These are phyloP conservation scores for Acanthochlamys bracteata DNA, from an alignment of 106 monocot genomes.

Conservation along the genomic window DNA sequence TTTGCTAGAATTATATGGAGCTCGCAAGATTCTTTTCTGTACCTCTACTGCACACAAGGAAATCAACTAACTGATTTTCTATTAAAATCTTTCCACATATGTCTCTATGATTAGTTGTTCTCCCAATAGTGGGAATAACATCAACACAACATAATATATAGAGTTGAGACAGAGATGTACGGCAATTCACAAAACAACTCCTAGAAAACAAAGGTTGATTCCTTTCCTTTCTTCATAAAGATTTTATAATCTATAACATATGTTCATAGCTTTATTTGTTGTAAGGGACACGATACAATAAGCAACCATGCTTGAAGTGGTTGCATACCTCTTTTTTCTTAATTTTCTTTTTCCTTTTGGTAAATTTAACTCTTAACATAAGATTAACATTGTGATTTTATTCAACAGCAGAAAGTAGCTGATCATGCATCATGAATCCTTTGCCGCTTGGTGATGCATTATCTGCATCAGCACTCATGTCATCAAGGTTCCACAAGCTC, in stretches of 20 bases:
- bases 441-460: not conserved
- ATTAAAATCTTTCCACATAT: not conserved
- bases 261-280: not conserved
- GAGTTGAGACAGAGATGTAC: not conserved
- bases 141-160: not conserved
- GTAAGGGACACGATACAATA: not conserved
- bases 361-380: not conserved
- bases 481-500: constrained; percentile 46
- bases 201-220: not conserved
- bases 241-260: not conserved
- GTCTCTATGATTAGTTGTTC: not conserved
- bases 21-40: not conserved
- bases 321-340: too few relatives aligned
- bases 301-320: constrained; percentile 2
- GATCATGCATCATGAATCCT: constrained; percentile 8
- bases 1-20: not conserved
- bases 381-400: not conserved
- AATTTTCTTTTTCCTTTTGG: not conserved
- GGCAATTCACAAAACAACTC: not conserved
- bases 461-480: constrained; percentile 4
- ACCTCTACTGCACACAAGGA: not conserved
- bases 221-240: not conserved
- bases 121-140: not conserved
- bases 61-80: not conserved
- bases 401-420: constrained; percentile 1